Percentiles rank a stretch among this genome's conserved stretches.
phyloP scores from a whole-genome alignment of 805 yeast species.

The Kodamaea neixiangensis region DNA sequence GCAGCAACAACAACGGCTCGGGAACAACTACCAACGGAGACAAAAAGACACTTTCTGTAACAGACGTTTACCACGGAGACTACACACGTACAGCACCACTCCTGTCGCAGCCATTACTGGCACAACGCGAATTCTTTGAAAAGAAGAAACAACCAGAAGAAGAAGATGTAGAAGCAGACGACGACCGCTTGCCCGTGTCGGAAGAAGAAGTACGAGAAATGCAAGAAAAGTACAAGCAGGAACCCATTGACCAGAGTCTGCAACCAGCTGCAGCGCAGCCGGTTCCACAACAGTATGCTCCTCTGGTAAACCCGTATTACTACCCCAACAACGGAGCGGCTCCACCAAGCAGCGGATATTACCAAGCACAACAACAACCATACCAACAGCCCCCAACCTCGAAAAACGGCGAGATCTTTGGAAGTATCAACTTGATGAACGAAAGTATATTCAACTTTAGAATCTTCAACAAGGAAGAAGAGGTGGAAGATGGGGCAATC shows the following conservation, averaged over 20 bases:
- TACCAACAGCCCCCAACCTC: not conserved
- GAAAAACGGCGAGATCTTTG: constrained; percentile 29
- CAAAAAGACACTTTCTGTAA: constrained; percentile 29
- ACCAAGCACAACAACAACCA: constrained; percentile 2
- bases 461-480: constrained; percentile 23
- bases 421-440: constrained; percentile 38
- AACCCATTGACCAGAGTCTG: not conserved
- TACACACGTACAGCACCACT: constrained; percentile 49
- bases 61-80: constrained; percentile 53
- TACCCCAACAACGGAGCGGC: not conserved
- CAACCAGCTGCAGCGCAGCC: constrained; percentile 1
- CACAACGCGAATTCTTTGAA: constrained; percentile 45
- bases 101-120: constrained; percentile 52
- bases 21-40: not conserved
- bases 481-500: constrained; percentile 9
- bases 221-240: constrained; percentile 27
- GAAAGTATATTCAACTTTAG: constrained; percentile 37
- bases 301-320: not conserved
- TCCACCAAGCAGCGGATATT: not conserved
- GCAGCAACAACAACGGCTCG: not conserved
- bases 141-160: constrained; percentile 17
- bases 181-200: constrained; percentile 30
- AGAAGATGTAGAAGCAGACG: constrained; percentile 22
- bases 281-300: constrained; percentile 1
- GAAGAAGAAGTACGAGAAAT: constrained; percentile 34